Base-by-base conservation (phyloP, 176 grass and related monocot species). In the Oryza rufipogon region DNA sequence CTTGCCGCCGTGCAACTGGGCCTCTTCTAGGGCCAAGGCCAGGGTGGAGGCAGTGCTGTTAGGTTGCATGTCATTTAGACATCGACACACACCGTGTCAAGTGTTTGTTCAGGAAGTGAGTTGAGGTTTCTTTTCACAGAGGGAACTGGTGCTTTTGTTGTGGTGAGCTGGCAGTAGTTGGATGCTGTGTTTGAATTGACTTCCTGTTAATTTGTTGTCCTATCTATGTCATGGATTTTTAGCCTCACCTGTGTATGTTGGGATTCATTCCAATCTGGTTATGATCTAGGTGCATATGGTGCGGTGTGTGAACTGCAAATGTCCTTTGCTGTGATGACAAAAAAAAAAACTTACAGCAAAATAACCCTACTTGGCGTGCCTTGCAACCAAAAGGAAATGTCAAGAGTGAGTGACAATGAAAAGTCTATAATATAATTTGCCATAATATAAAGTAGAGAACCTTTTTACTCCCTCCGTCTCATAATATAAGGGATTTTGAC, bases 21-120 rank as follows among this genome's bases (percentile, higher is more conserved):
- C 25, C 38, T 85, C 48, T 78, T 96, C 86, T 96, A 96, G 94
- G 48, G 39, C 22, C 14, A 28, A 56, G 16, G 81, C 79, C 89
- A 81, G 94, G 91, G 81, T 86, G 70, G 94, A 96, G 91, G 88
- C 91, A 93, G 94, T 96, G 94, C 94, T 71, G 12, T 76, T 83
- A 81, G 88, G 83, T n/a, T 81, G 72, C 83, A 28, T 64, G 65
- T 81, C 82, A 68, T 75, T 15, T n/a, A 48, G 68, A 38, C 76
- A 64, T 70, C 26, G 22, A 48, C 76, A 48, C 75, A 44, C 66
- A 11, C 48, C 70, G 26, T 74, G 70, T 77, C 61, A 25, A 56
- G 80, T 54, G 54, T 86, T 82, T 77, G 74, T 49, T 68, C 74
- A 74, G 79, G 46, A 20, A 25, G 15, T 25, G 71, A 81, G 68